Evolutionary conservation across 257 asterid genomes (phyloP), one percentile per base, ranked within the genome.

Genomic region (Forsythia suspensa): DNA sequence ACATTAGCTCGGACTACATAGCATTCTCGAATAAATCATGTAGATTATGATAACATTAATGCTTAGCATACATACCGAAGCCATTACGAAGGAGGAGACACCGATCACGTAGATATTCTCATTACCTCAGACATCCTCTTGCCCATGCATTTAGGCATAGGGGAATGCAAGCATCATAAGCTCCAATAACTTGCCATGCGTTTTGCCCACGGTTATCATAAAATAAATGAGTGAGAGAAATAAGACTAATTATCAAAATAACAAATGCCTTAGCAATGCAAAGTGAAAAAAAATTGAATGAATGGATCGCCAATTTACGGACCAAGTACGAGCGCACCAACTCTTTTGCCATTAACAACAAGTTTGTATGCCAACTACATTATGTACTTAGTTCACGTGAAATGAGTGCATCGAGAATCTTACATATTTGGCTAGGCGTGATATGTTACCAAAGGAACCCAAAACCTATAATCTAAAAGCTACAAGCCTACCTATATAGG

Each of bases 71-170:
- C 89, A 12, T 89, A 95, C 99, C 98, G 75, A 95, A 95, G 78
- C 98, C 97, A 85, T 84, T 85, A 76, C 98, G 98, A 80, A 95
- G 96, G 76, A 92, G 90, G 71, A 82, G 82, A 66, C 98, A 95
- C 86, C 92, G 97, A 68, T 95, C 97, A 7, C 85, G 90, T 67
- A 95, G 87, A 81, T 93, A 95, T 55, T 95, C 97, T 21, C n/a
- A 98, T 97, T 34, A 98, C 99, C 89, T 92, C 97, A 40, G 89
- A 81, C 91, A 91, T 44, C 95, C 92, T 88, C 99, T 92, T 66
- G 96, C 96, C 99, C 99, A 95, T 72, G 97, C 92, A 79, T 95
- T 92, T 66, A 95, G 86, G 85, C 98, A 95, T 80, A 95, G 77
- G 37, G 97, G 92, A 52, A 93, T 84, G 82, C 98, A 95, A 41